Conservation (phyloP, 1,139 yeast species). For the Debaryomyces coudertii region DNA sequence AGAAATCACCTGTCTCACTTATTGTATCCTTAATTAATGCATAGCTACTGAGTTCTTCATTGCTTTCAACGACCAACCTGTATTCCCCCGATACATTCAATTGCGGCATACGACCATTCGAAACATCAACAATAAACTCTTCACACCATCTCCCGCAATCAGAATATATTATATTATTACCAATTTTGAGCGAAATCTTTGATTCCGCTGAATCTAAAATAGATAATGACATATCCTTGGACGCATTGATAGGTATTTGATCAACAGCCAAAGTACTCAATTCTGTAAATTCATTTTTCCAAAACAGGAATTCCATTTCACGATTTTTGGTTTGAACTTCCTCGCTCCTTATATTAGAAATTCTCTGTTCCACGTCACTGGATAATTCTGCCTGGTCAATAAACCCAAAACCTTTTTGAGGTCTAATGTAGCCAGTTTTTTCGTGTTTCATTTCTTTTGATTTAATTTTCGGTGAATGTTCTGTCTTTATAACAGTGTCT, state of each 20-base stretch:
- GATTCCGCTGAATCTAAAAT: constrained; percentile 8
- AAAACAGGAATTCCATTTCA: constrained; percentile 14
- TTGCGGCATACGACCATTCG: background rate
- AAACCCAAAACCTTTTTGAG: constrained; percentile 44
- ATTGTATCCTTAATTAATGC: constrained; percentile 28
- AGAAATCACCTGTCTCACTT: constrained; percentile 30
- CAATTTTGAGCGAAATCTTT: constrained; percentile 4
- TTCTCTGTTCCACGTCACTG: constrained; percentile 15
- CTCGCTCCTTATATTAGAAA: background rate
- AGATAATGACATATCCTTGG: constrained; percentile 1
- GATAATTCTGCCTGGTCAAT: constrained; percentile 28
- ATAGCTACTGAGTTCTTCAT: constrained; percentile 12
- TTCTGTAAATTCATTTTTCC: constrained; percentile 18
- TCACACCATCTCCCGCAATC: constrained; percentile 8
- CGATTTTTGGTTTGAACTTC: constrained; percentile 4
- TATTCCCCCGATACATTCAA: constrained; percentile 8
- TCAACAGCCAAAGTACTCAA: constrained; percentile 22
- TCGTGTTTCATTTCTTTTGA: constrained; percentile 6
- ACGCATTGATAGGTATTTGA: constrained; percentile 5
- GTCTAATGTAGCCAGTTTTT: constrained; percentile 27
- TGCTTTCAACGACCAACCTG: constrained; percentile 3
- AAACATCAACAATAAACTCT: background rate
- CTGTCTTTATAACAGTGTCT: background rate
- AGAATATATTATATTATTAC: background rate
- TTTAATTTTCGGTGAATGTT: background rate